Base-by-base conservation (phyloP, 805 yeast species). In the Scheffersomyces stipitis region DNA sequence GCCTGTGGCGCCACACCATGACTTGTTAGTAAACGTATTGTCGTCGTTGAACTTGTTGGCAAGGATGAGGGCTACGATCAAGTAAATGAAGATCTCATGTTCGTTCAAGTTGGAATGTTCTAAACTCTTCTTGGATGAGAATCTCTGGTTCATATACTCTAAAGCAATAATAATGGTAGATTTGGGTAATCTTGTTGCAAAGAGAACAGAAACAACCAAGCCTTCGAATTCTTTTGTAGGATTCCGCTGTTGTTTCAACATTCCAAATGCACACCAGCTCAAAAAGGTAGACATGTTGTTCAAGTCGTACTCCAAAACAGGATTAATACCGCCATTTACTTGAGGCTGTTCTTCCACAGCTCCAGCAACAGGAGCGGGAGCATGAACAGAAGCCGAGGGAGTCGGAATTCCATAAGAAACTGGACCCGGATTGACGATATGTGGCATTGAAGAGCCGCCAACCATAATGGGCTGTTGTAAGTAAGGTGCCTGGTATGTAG, bases 1-100 rank as follows among this genome's bases (percentile, higher is more conserved):
- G 14, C 95, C 95, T 4, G 96, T 86, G n/a, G 97, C 98, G 44
- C 88, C 89, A 28, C 88, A 78, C 99, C 99, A 91, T 5, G 96
- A 87, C 54, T 81, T 82, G 66, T 91, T 91, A 42, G 96, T 88
- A 58, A 91, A 91, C 18, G 97, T 91, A 65, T 91, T 89, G 66
- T 91, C 99, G 64, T 91, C 98, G 58, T 90, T 88, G 60, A 88
- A 87, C 66, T 91, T 91, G 69, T 91, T 91, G 31, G 96, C 95
- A 43, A 91, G 69, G 26, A 91, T 78, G 30, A 91, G 71, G 3
- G 95, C 75, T 15, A 84, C 71, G 29, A 83, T 80, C 28, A 88
- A 60, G 57, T 68, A 74, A 55, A 66, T 72, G 66, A 74, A 86
- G 54, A 68, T 52, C 42, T 72, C 66, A 32, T 52, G 51, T 35